Evolutionary conservation across 1,139 yeast genomes (phyloP).

Genomic region (Geotrichum bryndzae): DNA sequence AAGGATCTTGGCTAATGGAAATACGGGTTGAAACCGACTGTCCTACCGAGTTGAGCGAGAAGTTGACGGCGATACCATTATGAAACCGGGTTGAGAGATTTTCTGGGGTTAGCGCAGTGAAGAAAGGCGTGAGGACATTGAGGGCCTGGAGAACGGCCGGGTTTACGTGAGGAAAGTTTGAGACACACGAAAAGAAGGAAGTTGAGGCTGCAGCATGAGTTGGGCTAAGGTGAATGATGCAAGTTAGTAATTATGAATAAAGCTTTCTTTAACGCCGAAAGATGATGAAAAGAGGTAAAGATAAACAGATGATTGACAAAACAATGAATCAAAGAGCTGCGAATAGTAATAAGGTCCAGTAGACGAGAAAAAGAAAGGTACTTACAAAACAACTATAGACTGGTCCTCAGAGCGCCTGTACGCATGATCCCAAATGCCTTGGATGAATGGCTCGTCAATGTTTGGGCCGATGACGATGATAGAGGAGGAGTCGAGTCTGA

Average conservation of each 20-base stretch:
- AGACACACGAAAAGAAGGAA: constrained; percentile 29
- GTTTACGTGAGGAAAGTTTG: constrained; percentile 35
- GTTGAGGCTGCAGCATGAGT: constrained; percentile 20
- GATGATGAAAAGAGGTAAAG: not conserved
- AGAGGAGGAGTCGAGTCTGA: constrained; percentile 34
- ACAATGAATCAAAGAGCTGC: not conserved
- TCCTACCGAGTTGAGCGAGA: constrained; percentile 34
- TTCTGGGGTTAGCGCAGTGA: constrained; percentile 36
- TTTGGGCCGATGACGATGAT: constrained; percentile 31
- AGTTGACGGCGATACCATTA: constrained; percentile 32
- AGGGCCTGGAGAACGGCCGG: constrained; percentile 35
- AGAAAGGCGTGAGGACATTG: constrained; percentile 37
- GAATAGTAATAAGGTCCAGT: not conserved
- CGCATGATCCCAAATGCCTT: constrained; percentile 39
- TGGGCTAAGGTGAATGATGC: constrained; percentile 14
- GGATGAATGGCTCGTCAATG: constrained; percentile 33
- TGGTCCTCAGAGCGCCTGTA: constrained; percentile 38
- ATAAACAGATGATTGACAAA: not conserved
- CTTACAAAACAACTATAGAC: constrained; percentile 34
- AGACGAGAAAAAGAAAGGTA: constrained; percentile 2
- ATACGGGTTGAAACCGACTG: constrained; percentile 35
- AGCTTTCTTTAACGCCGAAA: not conserved
- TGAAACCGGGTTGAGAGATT: constrained; percentile 37
- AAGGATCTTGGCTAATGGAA: constrained; percentile 30
- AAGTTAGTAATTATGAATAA: not conserved